Conservation (phyloP, 148 eudicot species). For the Agrostemma githago region DNA sequence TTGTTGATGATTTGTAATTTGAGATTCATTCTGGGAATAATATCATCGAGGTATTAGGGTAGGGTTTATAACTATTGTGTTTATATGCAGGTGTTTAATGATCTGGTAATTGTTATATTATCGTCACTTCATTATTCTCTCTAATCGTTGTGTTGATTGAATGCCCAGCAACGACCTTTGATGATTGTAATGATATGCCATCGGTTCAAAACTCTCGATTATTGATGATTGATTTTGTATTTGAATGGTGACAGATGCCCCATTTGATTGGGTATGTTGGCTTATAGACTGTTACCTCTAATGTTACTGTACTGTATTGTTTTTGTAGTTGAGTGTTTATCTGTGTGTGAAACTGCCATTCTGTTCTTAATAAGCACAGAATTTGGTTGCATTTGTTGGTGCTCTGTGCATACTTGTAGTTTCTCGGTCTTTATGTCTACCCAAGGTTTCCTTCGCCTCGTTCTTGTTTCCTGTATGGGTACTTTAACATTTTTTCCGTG, state of each 20-base stretch:
- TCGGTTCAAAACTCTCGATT: background rate
- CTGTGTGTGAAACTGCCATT: background rate
- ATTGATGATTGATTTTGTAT: background rate
- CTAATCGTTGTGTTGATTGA: background rate
- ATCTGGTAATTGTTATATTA: background rate
- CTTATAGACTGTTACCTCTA: background rate
- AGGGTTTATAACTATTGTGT: background rate
- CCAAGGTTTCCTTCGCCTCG: slow-evolving; percentile 45
- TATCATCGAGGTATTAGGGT: background rate
- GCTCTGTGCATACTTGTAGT: background rate
- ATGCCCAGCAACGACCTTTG: background rate
- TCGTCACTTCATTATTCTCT: too few species aligned
- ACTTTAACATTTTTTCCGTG: too few species aligned
- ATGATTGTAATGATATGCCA: background rate
- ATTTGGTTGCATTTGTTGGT: background rate
- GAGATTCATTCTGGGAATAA: background rate
- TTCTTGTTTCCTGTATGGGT: background rate
- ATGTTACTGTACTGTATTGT: background rate
- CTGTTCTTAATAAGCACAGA: background rate
- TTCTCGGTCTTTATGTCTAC: slow-evolving; percentile 21
- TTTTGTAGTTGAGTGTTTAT: background rate
- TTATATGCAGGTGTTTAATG: background rate
- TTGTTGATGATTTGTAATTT: background rate
- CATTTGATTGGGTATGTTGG: background rate
- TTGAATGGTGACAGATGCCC: background rate